phyloP scores from a whole-genome alignment of 1,284 basidiomycete genomes.

The Xanthoconium separans region DNA sequence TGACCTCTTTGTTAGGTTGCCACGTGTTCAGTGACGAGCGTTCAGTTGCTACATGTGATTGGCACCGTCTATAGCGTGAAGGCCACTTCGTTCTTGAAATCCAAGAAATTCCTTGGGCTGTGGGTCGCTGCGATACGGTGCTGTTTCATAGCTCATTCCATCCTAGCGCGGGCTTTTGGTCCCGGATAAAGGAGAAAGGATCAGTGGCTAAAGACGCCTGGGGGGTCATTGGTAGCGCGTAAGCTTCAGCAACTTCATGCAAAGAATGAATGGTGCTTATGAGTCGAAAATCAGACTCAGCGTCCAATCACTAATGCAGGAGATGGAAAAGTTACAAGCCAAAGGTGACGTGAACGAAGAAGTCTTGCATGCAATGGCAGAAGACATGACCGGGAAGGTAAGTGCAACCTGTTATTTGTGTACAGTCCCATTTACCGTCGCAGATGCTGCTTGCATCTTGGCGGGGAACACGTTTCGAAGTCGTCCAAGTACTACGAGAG shows the following conservation, averaged over 20 bases:
- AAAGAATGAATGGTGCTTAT: not conserved
- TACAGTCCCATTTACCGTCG: not conserved
- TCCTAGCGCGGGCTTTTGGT: conserved; percentile 86
- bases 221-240: conserved; percentile 92
- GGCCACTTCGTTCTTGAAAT: conserved; percentile 90
- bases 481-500: conserved; percentile 79
- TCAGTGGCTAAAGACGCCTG: conserved; percentile 91
- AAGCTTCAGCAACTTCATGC: conserved; percentile 38
- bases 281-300: conserved; percentile 19
- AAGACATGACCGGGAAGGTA: conserved; percentile 92
- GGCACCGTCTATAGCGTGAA: conserved; percentile 93
- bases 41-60: conserved; percentile 78
- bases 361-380: conserved; percentile 83
- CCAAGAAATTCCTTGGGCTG: conserved; percentile 88
- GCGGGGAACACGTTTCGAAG: conserved; percentile 92
- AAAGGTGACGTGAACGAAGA: conserved; percentile 86
- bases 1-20: not conserved
- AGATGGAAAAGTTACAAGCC: conserved; percentile 89
- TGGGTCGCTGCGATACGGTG: conserved; percentile 39
- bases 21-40: not conserved
- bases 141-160: conserved; percentile 21
- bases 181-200: conserved; percentile 93
- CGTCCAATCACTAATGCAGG: conserved; percentile 55
- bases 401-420: not conserved
- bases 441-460: conserved; percentile 93